Conservation (phyloP, 768 basidiomycete genomes). For the Trametes villosa region DNA sequence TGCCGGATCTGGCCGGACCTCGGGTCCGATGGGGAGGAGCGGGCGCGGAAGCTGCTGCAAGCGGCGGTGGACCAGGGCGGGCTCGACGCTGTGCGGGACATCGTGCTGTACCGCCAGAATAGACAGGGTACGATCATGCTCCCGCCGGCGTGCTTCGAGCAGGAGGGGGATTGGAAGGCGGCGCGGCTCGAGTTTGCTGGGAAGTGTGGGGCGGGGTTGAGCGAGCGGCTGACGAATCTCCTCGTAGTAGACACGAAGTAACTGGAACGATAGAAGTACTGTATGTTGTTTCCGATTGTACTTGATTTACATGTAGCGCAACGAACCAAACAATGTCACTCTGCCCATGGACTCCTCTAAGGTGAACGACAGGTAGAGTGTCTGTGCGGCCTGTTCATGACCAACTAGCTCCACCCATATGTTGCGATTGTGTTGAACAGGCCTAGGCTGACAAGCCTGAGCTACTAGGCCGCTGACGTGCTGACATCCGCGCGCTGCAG, state of each 20-base stretch:
- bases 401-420: too few relatives aligned
- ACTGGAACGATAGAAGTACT: neutral
- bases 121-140: slow-evolving; percentile 40
- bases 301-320: slow-evolving; percentile 4
- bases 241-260: slow-evolving; percentile 19
- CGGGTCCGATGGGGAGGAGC: slow-evolving; percentile 36
- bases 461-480: too few relatives aligned
- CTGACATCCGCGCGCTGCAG: too few relatives aligned
- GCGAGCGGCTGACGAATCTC: slow-evolving; percentile 28
- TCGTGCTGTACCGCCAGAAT: slow-evolving; percentile 62
- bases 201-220: slow-evolving; percentile 24
- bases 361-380: too few relatives aligned
- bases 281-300: neutral
- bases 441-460: too few relatives aligned
- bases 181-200: slow-evolving; percentile 30
- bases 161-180: slow-evolving; percentile 19
- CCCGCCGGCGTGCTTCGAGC: slow-evolving; percentile 57
- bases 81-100: slow-evolving; percentile 50
- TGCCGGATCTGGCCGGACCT: slow-evolving; percentile 75
- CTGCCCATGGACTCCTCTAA: too few relatives aligned
- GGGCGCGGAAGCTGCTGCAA: slow-evolving; percentile 49
- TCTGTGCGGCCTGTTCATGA: too few relatives aligned
- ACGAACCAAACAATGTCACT: too few relatives aligned
- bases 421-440: too few relatives aligned
- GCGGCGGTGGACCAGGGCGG: slow-evolving; percentile 56